Evolutionary conservation across 805 yeast genomes (phyloP), one percentile per base, ranked within the genome.

Genomic region (Metschnikowia lochheadii): DNA sequence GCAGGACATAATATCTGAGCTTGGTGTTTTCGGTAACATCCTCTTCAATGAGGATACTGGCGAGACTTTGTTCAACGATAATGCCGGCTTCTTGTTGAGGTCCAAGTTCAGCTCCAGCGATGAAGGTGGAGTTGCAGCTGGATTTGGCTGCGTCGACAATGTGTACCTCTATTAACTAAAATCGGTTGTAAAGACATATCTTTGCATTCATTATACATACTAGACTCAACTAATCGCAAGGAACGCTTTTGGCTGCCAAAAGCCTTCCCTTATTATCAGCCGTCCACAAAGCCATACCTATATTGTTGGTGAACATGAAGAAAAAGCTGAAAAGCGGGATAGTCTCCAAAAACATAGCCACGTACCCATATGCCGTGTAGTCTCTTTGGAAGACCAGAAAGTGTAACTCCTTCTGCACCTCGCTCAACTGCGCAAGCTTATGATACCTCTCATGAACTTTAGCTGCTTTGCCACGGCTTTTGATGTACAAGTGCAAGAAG

Each of bases 51-150:
- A 83, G 53, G 63, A 73, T 8, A 64, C 77, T 1, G 85, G 87
- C 2, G 72, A 79, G 34, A 70, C 86, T 10, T 60, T 80, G 36
- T 63, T 71, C 49, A 94, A 94, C 65, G 80, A 81, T 38, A 79
- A 79, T 55, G 82, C 90, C 1, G 98, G 97, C 5, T 89, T 88
- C 82, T 75, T 94, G 56, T 72, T 94, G 58, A 82, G 99, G 70
- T 58, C 61, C 8, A 94, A 94, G 67, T 82, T 90, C 50, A 85
- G 88, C 56, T 73, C 85, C 3, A 86, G 96, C 48, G 84, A 94
- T 67, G 99, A 94, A 72, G 99, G 99, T 36, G 99, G 99, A 37
- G 97, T 94, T 33, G 98, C 98, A 20, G 99, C 99, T 14, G 99
- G 99, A 1, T 92, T 88, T 69, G 99, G 98, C 6, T 90, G 97